Percentiles rank a stretch among this genome's conserved stretches.
phyloP scores from a whole-genome alignment of 2,329 filamentous ascomycete species.

The Colletotrichum magnum region DNA sequence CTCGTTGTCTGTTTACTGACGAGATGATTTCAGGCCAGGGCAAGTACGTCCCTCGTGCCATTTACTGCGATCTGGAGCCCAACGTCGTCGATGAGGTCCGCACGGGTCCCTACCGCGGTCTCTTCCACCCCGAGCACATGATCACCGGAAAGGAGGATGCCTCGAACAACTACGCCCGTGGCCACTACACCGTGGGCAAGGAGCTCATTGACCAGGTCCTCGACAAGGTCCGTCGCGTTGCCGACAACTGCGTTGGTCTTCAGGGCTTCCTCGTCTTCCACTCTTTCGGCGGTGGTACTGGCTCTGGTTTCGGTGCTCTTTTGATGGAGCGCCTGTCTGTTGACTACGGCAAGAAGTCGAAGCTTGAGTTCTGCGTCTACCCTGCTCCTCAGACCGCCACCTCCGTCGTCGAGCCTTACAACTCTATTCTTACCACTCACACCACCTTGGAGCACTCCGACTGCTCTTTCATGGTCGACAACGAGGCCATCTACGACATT shows the following conservation, averaged over 20 bases:
- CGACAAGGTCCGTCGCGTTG: slow-evolving; percentile 97
- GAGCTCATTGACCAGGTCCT: slow-evolving; percentile 98
- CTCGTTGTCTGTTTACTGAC: slow-evolving; percentile 5
- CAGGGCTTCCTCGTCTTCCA: slow-evolving; percentile 99
- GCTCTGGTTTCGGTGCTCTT: slow-evolving; percentile 97
- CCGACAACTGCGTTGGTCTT: slow-evolving; percentile 97
- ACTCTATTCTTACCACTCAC: slow-evolving; percentile 99
- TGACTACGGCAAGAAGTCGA: slow-evolving; percentile 99
- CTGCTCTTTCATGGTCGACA: slow-evolving; percentile 99
- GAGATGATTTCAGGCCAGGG: slow-evolving; percentile 79
- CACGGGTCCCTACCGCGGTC: slow-evolving; percentile 93
- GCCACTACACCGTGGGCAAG: slow-evolving; percentile 99
- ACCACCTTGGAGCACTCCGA: slow-evolving; percentile 99
- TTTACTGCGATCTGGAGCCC: slow-evolving; percentile 99
- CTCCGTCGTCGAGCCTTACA: slow-evolving; percentile 99
- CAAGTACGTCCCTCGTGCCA: slow-evolving; percentile 98
- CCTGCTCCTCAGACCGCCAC: slow-evolving; percentile 97
- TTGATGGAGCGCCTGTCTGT: slow-evolving; percentile 99
- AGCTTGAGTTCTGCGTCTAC: slow-evolving; percentile 99
- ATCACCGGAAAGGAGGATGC: slow-evolving; percentile 99
- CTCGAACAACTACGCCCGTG: slow-evolving; percentile 99
- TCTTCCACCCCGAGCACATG: slow-evolving; percentile 99
- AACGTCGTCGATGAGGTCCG: slow-evolving; percentile 99
- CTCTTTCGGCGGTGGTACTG: slow-evolving; percentile 99
- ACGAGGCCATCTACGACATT: slow-evolving; percentile 99